A percentile compares a stretch with the other conserved stretches of the same genome.
These are phyloP conservation scores for Fusarium sp. DNA, from an alignment of 2,329 filamentous ascomycete species.

Conservation along the genomic window DNA sequence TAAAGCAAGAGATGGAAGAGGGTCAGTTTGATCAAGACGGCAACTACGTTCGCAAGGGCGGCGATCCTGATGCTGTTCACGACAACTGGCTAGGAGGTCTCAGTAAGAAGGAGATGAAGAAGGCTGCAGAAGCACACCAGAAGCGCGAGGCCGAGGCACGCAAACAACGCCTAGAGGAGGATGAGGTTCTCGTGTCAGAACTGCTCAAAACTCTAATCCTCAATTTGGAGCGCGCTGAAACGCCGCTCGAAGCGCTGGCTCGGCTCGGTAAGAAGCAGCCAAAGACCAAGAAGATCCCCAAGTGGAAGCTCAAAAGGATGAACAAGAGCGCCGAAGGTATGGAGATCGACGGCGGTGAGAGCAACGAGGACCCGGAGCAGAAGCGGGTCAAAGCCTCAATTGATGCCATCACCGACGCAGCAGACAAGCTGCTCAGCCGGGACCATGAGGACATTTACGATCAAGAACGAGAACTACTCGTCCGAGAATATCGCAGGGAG, in stretches of 20 bases:
- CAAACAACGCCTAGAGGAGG: conserved; percentile 80
- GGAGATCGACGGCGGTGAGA: conserved; percentile 74
- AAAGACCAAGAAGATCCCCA: conserved; percentile 72
- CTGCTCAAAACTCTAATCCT: conserved; percentile 81
- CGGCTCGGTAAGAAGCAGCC: conserved; percentile 80
- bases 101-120: conserved; percentile 93
- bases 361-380: conserved; percentile 77
- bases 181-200: conserved; percentile 81
- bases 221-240: conserved; percentile 85
- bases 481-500: conserved; percentile 87
- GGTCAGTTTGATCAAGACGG: conserved; percentile 92
- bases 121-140: conserved; percentile 88
- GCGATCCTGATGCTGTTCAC: conserved; percentile 90
- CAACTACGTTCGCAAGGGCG: conserved; percentile 92
- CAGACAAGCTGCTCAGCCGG: conserved; percentile 86
- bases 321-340: conserved; percentile 71
- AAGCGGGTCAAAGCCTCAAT: conserved; percentile 80
- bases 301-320: conserved; percentile 81
- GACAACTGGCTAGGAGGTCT: conserved; percentile 94
- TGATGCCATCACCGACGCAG: conserved; percentile 87
- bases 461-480: conserved; percentile 84
- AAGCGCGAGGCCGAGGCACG: conserved; percentile 85
- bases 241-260: conserved; percentile 88
- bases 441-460: conserved; percentile 95
- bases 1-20: conserved; percentile 91